phyloP scores from a whole-genome alignment of 1,139 yeast species.

The Debaryomyces sp. region DNA sequence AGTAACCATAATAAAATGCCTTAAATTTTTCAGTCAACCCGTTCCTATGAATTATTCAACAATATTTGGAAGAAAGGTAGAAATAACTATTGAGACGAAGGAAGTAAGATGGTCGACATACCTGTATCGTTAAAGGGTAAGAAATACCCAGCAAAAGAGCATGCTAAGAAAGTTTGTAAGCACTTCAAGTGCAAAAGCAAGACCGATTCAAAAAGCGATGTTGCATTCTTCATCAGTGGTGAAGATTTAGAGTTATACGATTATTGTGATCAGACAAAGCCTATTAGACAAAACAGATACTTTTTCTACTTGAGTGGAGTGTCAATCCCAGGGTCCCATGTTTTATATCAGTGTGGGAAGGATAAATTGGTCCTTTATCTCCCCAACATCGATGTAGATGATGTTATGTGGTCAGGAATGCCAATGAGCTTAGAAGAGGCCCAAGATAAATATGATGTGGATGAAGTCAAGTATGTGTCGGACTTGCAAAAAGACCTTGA shows the following conservation, averaged over 20 bases:
- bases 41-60: background rate
- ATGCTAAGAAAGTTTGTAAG: conserved; percentile 54
- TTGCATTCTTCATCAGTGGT: conserved; percentile 65
- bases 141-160: conserved; percentile 78
- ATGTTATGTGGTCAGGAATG: conserved; percentile 95
- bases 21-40: background rate
- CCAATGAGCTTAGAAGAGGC: conserved; percentile 78
- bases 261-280: conserved; percentile 78
- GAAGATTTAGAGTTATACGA: conserved; percentile 63
- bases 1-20: background rate
- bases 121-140: conserved; percentile 24
- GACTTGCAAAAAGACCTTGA: conserved; percentile 42
- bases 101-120: conserved; percentile 5
- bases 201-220: conserved; percentile 15
- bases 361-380: conserved; percentile 72
- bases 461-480: conserved; percentile 66
- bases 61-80: background rate
- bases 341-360: conserved; percentile 55
- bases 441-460: conserved; percentile 67
- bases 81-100: background rate
- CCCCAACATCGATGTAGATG: conserved; percentile 84
- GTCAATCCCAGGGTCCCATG: conserved; percentile 74
- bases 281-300: conserved; percentile 87
- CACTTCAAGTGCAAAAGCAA: conserved; percentile 37
- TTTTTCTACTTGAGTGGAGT: conserved; percentile 89